These are phyloP conservation scores for sunflower (Helianthus annuus) DNA, from an alignment of 129 eudicot genomes.

Conservation along the genomic window DNA sequence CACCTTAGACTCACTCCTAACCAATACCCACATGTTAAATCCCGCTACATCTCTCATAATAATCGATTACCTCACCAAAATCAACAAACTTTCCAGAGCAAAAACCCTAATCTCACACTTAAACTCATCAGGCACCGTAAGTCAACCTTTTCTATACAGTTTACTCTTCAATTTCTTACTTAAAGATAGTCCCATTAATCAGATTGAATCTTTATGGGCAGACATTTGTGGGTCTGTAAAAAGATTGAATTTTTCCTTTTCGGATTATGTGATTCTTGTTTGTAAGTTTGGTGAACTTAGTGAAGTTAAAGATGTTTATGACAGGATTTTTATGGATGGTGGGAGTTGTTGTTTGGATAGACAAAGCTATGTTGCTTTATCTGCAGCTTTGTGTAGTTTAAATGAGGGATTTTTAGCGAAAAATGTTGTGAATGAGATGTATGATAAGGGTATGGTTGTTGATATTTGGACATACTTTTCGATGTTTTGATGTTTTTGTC, in stretches of 20 bases:
- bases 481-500: conserved; percentile 30
- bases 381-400: conserved; percentile 41
- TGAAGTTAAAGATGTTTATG: conserved; percentile 40
- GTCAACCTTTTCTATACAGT: conserved; percentile 37
- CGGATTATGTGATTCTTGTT: conserved; percentile 39
- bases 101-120: conserved; percentile 38
- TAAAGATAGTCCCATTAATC: conserved; percentile 34
- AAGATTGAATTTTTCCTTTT: conserved; percentile 21
- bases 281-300: conserved; percentile 40
- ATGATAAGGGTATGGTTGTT: conserved; percentile 30
- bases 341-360: conserved; percentile 24
- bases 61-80: conserved; percentile 30
- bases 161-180: conserved; percentile 35
- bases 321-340: conserved; percentile 2
- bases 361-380: conserved; percentile 40
- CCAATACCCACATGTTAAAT: conserved; percentile 27
- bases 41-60: conserved; percentile 32
- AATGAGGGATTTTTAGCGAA: conserved; percentile 32
- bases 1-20: conserved; percentile 30
- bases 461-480: conserved; percentile 45
- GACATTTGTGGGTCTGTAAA: conserved; percentile 37
- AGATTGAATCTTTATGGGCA: conserved; percentile 40
- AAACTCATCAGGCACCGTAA: conserved; percentile 23
- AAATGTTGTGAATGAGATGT: conserved; percentile 13
- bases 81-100: conserved; percentile 39